Evolutionary conservation across 768 basidiomycete species (phyloP).

Genomic region (Leccinellum luteum): DNA sequence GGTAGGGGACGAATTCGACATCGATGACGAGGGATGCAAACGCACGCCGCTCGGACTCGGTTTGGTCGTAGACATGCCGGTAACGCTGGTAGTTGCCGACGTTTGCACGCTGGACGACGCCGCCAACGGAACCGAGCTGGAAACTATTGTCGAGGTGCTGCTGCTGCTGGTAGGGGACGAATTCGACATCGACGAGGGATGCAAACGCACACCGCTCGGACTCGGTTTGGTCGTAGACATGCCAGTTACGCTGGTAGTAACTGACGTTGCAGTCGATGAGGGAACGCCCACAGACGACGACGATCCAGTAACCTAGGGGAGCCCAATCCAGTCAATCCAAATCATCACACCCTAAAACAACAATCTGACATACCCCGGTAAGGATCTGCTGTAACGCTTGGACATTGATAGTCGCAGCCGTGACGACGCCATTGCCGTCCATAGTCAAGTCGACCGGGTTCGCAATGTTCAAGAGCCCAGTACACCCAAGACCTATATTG

Average conservation of each 20-base stretch:
- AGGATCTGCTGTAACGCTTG: constrained; percentile 21
- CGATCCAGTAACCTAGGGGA: neutral
- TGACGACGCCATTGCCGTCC: constrained; percentile 26
- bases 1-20: neutral
- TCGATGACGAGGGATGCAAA: neutral
- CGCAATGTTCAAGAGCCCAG: constrained; percentile 16
- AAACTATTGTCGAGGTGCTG: neutral
- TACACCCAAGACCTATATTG: constrained; percentile 22
- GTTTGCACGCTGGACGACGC: too few species aligned
- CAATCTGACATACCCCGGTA: neutral
- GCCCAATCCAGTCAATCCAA: neutral
- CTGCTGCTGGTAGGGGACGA: neutral
- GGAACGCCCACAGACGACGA: neutral
- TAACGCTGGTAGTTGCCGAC: neutral
- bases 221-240: neutral
- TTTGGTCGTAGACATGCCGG: neutral
- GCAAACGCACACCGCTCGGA: constrained; percentile 2
- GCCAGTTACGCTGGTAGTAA: neutral
- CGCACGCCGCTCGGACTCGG: neutral
- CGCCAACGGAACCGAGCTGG: neutral
- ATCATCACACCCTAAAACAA: neutral
- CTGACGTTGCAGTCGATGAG: neutral
- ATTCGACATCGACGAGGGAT: neutral
- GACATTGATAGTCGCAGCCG: constrained; percentile 23
- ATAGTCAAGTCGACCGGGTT: constrained; percentile 25